These are phyloP conservation scores for Zalerion maritima DNA, from an alignment of 495 filamentous ascomycete genomes.

Conservation along the genomic window DNA sequence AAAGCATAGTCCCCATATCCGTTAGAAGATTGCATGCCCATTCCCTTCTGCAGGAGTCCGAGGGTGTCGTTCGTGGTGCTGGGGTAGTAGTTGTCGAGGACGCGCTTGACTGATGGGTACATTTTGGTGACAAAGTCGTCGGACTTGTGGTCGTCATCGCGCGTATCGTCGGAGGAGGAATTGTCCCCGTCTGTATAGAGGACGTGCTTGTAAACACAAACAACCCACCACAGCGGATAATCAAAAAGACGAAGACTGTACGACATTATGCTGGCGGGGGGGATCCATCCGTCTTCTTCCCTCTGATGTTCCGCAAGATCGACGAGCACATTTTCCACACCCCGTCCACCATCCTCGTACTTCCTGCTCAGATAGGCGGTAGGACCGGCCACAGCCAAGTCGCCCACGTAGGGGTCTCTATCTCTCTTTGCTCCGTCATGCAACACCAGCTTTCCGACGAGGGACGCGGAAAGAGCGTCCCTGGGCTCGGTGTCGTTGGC, in stretches of 20 bases:
- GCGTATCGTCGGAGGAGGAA: constrained; percentile 10
- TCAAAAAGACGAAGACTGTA: constrained; percentile 31
- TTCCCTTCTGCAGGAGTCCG: constrained; percentile 21
- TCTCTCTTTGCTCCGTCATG: constrained; percentile 35
- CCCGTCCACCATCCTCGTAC: constrained; percentile 16
- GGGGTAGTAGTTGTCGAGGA: constrained; percentile 25
- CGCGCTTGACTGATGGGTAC: constrained; percentile 23
- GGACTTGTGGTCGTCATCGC: no score
- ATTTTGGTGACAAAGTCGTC: constrained; percentile 11
- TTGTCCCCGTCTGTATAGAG: constrained; percentile 33
- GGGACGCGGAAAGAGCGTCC: constrained; percentile 15
- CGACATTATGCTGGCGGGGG: constrained; percentile 30
- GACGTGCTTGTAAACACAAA: constrained; percentile 25
- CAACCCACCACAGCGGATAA: constrained; percentile 34
- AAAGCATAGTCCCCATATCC: constrained; percentile 36
- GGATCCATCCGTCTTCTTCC: constrained; percentile 35
- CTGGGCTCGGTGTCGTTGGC: constrained; percentile 23
- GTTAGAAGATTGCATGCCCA: constrained; percentile 12
- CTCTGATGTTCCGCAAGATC: constrained; percentile 31
- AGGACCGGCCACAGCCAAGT: constrained; percentile 27
- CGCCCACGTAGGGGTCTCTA: constrained; percentile 33
- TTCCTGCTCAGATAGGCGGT: constrained; percentile 31
- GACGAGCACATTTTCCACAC: constrained; percentile 30
- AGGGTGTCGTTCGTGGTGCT: constrained; percentile 16
- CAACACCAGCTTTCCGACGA: constrained; percentile 27